Percentiles rank a stretch among this genome's conserved stretches.
Conservation (phyloP, 2,329 filamentous ascomycete species). For the Cadophora luteo-olivacea region DNA sequence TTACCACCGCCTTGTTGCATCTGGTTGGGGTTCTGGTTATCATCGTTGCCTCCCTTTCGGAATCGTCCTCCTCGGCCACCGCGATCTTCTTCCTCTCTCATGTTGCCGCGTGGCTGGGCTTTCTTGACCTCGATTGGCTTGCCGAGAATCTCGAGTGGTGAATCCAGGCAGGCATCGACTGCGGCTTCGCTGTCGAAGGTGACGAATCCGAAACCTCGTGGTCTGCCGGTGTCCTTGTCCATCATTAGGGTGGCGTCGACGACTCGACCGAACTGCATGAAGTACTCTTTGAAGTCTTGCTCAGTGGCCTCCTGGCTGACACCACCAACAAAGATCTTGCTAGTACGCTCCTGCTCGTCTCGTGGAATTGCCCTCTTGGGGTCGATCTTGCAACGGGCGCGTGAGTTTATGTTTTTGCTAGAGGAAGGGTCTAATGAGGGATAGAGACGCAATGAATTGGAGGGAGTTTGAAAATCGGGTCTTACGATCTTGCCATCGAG, state of each 20-base stretch:
- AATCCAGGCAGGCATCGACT: slow-evolving; percentile 87
- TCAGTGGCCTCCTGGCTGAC: slow-evolving; percentile 98
- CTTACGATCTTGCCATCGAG: slow-evolving; percentile 97
- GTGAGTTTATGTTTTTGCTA: slow-evolving; percentile 40
- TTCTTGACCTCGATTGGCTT: slow-evolving; percentile 99
- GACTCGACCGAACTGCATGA: slow-evolving; percentile 94
- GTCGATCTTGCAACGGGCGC: slow-evolving; percentile 69
- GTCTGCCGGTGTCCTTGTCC: slow-evolving; percentile 98
- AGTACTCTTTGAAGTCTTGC: slow-evolving; percentile 94
- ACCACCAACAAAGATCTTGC: slow-evolving; percentile 98
- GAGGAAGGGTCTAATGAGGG: slow-evolving; percentile 30
- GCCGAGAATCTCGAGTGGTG: slow-evolving; percentile 88
- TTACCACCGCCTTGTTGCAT: slow-evolving; percentile 42
- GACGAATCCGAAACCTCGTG: slow-evolving; percentile 95
- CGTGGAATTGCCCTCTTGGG: slow-evolving; percentile 96
- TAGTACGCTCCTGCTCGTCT: slow-evolving; percentile 97
- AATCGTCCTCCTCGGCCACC: slow-evolving; percentile 60
- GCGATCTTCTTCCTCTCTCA: slow-evolving; percentile 86
- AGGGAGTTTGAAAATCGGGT: slow-evolving; percentile 38
- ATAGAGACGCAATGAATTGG: slow-evolving; percentile 26
- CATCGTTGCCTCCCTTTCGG: slow-evolving; percentile 58
- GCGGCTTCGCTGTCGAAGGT: slow-evolving; percentile 97
- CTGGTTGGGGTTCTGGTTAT: slow-evolving; percentile 50
- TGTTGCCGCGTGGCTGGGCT: slow-evolving; percentile 91
- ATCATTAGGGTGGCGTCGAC: slow-evolving; percentile 99